Evolutionary conservation across 345 rosid species (phyloP).

Genomic region (Sisymbrium irio): DNA sequence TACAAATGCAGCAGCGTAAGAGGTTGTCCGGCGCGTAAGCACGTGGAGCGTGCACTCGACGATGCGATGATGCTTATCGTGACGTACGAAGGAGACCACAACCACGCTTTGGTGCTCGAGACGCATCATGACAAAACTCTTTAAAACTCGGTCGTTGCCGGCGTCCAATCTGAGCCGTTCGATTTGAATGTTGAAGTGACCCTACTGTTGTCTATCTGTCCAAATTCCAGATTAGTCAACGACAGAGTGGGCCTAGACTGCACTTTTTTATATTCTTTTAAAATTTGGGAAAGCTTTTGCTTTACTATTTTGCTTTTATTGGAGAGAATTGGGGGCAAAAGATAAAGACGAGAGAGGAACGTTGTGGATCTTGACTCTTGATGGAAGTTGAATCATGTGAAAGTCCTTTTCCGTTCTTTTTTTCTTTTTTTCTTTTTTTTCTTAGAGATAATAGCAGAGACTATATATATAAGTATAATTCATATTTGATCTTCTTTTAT

Average conservation of each 20-base stretch:
- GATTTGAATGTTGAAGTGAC: conserved; percentile 17
- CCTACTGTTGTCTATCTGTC: not conserved
- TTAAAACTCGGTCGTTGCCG: conserved; percentile 14
- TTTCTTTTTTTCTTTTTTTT: not conserved
- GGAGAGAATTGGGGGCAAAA: not conserved
- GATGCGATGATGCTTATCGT: conserved; percentile 77
- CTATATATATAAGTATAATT: not conserved
- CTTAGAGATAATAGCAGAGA: conserved; percentile 6
- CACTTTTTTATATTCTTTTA: conserved; percentile 8
- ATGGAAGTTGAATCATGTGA: conserved; percentile 32
- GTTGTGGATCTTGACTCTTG: conserved; percentile 26
- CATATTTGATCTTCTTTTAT: not conserved
- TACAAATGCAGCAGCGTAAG: conserved; percentile 89
- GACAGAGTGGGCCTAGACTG: conserved; percentile 24
- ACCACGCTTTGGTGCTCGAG: conserved; percentile 61
- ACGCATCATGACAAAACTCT: conserved; percentile 40
- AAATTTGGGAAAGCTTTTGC: not conserved
- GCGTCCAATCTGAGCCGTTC: not conserved
- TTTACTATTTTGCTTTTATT: conserved; percentile 4
- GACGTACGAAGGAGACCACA: conserved; percentile 89
- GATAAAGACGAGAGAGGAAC: conserved; percentile 22
- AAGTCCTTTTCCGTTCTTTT: conserved; percentile 1
- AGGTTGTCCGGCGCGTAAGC: conserved; percentile 94
- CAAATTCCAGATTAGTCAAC: conserved; percentile 31
- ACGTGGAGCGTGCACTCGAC: conserved; percentile 81